phyloP scores from a whole-genome alignment of 108 stramenopile species.

The Chaetoceros tenuissimus region DNA sequence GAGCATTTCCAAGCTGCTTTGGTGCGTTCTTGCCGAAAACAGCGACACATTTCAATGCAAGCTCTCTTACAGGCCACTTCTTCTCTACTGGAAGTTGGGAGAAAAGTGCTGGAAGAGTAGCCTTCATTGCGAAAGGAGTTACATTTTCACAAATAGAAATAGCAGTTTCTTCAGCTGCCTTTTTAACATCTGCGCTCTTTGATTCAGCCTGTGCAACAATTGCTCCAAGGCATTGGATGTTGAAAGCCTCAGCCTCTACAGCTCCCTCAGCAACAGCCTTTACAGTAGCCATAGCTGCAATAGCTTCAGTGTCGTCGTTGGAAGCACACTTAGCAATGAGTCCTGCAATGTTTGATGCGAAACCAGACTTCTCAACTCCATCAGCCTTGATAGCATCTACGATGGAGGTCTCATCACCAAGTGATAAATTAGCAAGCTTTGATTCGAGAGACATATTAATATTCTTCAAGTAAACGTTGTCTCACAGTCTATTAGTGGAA shows the following conservation, averaged over 20 bases:
- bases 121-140: conserved; percentile 83
- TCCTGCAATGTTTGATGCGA: conserved; percentile 51
- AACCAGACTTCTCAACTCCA: conserved; percentile 73
- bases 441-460: conserved; percentile 66
- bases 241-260: conserved; percentile 69
- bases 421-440: conserved; percentile 59
- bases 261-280: conserved; percentile 65
- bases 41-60: conserved; percentile 71
- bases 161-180: conserved; percentile 54
- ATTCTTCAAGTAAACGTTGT: background rate
- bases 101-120: conserved; percentile 77
- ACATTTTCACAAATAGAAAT: conserved; percentile 76
- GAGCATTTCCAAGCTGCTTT: conserved; percentile 76
- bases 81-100: conserved; percentile 70
- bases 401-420: conserved; percentile 71
- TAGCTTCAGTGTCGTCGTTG: conserved; percentile 68
- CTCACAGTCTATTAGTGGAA: background rate
- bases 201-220: conserved; percentile 57
- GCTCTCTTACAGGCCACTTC: conserved; percentile 82
- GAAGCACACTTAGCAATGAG: conserved; percentile 68
- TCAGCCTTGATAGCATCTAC: conserved; percentile 72
- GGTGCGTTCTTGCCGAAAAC: conserved; percentile 60
- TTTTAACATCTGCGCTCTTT: conserved; percentile 56
- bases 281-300: conserved; percentile 61
- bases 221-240: conserved; percentile 60